A percentile compares a stretch with the other conserved stretches of the same genome.
Evolutionary conservation across 345 rosid genomes (phyloP).

Genomic region (Chamaenerion angustifolium): DNA sequence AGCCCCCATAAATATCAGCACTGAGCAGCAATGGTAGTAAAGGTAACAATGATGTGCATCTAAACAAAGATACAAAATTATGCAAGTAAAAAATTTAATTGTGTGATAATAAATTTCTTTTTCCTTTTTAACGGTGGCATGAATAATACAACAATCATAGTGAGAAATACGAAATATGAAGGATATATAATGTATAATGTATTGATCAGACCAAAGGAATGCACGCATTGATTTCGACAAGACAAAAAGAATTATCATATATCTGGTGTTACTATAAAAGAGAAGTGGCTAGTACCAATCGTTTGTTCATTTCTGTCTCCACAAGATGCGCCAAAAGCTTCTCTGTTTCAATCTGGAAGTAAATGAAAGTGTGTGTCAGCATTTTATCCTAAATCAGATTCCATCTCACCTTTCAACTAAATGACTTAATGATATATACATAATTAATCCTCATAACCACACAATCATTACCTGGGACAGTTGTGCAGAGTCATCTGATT

Average conservation of each 20-base stretch:
- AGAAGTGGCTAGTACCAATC: constrained; percentile 27
- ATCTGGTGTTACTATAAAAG: no score
- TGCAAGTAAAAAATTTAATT: no score
- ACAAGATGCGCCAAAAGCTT: constrained; percentile 95
- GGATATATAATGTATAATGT: no score
- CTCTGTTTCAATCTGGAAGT: constrained; percentile 83
- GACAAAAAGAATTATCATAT: no score
- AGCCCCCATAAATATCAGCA: constrained; percentile 4
- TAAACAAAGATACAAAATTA: no score
- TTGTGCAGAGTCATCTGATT: constrained; percentile 99
- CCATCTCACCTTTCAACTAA: background rate
- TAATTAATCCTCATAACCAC: background rate
- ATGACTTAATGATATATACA: background rate
- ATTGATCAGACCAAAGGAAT: no score
- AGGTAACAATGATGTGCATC: no score
- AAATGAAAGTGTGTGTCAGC: constrained; percentile 10
- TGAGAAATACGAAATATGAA: no score
- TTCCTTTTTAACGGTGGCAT: no score
- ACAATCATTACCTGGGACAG: constrained; percentile 64
- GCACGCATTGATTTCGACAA: no score
- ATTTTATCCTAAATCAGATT: background rate
- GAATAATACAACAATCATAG: no score
- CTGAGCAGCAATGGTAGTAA: background rate
- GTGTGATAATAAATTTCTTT: no score
- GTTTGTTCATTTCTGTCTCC: constrained; percentile 88